Conservation (phyloP, 2,329 filamentous ascomycete species). For the Diaporthe eres region DNA sequence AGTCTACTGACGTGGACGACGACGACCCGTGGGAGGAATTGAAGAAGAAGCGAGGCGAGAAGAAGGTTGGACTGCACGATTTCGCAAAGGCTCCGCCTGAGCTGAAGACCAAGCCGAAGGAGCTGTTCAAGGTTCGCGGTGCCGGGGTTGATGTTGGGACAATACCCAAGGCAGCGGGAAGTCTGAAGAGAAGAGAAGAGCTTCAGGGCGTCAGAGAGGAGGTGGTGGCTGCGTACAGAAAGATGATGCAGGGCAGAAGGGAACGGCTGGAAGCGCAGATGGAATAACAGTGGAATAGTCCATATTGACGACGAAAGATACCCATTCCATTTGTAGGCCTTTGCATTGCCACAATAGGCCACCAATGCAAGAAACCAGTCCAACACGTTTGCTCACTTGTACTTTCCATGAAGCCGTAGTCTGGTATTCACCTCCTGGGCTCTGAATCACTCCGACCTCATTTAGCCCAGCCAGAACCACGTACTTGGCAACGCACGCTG, state of each 20-base stretch:
- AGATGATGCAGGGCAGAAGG: constrained; percentile 74
- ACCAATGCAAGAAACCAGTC: not conserved
- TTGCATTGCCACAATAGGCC: not conserved
- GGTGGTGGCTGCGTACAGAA: constrained; percentile 81
- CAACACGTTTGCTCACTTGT: not conserved
- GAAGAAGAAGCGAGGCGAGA: constrained; percentile 74
- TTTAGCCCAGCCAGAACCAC: not conserved
- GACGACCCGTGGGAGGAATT: constrained; percentile 81
- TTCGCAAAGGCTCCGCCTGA: constrained; percentile 83
- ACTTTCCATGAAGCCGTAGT: not conserved
- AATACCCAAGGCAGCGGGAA: constrained; percentile 78
- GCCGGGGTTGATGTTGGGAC: constrained; percentile 77
- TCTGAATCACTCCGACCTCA: not conserved
- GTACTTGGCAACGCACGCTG: not conserved
- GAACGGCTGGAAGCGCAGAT: constrained; percentile 27
- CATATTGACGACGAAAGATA: constrained; percentile 7
- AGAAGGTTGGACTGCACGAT: constrained; percentile 63
- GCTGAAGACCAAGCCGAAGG: constrained; percentile 73
- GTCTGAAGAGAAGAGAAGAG: constrained; percentile 80
- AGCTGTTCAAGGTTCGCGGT: constrained; percentile 75
- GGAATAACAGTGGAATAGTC: not conserved
- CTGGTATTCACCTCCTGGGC: not conserved
- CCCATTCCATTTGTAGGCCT: constrained; percentile 1
- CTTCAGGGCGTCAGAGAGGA: constrained; percentile 76
- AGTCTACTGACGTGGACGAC: constrained; percentile 66